phyloP scores from a whole-genome alignment of 1,284 basidiomycete genomes.

The Kwoniella shivajii region DNA sequence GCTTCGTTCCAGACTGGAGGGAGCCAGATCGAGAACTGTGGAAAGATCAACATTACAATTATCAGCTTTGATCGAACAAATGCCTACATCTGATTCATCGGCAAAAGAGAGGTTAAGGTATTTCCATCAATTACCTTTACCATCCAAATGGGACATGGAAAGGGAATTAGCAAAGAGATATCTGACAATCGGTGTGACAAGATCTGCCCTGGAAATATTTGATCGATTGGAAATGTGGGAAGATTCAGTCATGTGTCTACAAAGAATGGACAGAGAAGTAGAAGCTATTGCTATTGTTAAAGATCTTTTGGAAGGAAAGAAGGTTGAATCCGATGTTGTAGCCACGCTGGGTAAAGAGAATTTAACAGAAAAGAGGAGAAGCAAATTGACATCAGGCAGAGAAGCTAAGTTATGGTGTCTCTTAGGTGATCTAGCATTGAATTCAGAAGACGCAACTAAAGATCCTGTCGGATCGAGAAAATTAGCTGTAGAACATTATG shows the following conservation, averaged over 20 bases:
- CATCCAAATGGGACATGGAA: conserved; percentile 89
- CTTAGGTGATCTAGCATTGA: conserved; percentile 85
- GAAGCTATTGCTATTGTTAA: conserved; percentile 75
- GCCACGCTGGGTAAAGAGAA: conserved; percentile 63
- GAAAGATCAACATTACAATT: conserved; percentile 87
- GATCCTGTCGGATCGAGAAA: conserved; percentile 33
- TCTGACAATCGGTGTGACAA: conserved; percentile 77
- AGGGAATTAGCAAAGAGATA: conserved; percentile 80
- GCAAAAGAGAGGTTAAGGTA: conserved; percentile 71
- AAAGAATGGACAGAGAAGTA: conserved; percentile 73
- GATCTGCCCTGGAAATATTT: conserved; percentile 87
- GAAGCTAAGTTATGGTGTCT: conserved; percentile 95
- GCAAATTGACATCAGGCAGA: conserved; percentile 66
- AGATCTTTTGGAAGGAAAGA: conserved; percentile 78
- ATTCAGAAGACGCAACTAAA: conserved; percentile 35
- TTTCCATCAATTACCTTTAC: conserved; percentile 75
- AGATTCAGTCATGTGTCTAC: conserved; percentile 83
- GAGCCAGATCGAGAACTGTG: conserved; percentile 81
- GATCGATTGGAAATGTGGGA: conserved; percentile 96
- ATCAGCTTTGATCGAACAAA: conserved; percentile 90
- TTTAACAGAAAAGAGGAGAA: conserved; percentile 56
- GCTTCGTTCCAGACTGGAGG: conserved; percentile 83
- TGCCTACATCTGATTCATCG: conserved; percentile 74
- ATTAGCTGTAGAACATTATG: conserved; percentile 72
- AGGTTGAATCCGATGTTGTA: conserved; percentile 76